Conservation (phyloP, 1,284 basidiomycete genomes). For the Laetiporus sulphureus region DNA sequence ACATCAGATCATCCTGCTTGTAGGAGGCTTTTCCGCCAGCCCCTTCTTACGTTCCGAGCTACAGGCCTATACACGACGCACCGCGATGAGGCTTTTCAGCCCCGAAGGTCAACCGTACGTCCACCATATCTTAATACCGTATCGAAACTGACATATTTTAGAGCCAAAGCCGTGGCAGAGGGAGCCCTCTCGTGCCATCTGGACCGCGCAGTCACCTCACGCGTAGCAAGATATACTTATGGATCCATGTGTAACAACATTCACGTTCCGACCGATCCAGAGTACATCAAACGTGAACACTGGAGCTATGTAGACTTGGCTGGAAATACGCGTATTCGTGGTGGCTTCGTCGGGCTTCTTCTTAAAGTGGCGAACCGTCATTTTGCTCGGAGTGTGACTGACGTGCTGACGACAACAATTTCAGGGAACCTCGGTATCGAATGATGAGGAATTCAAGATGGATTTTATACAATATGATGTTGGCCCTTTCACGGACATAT, state of each 20-base stretch:
- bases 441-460: background rate
- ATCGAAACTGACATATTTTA: conserved; percentile 2
- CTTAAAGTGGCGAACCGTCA: background rate
- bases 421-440: background rate
- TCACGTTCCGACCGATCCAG: conserved; percentile 16
- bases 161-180: conserved; percentile 28
- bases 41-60: conserved; percentile 29
- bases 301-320: background rate
- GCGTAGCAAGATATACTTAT: conserved; percentile 30
- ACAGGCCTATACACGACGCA: conserved; percentile 17
- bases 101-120: conserved; percentile 35
- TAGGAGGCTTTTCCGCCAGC: conserved; percentile 34
- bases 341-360: conserved; percentile 4
- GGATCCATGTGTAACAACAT: conserved; percentile 21
- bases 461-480: background rate
- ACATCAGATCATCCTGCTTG: conserved; percentile 32
- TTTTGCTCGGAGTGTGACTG: background rate
- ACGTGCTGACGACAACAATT: background rate
- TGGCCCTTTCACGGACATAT: conserved; percentile 10
- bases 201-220: conserved; percentile 27
- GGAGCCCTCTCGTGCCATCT: conserved; percentile 31
- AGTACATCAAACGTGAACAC: conserved; percentile 5
- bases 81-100: conserved; percentile 32
- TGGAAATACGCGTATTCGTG: background rate
- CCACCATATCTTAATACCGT: background rate